phyloP scores from a whole-genome alignment of 1,284 basidiomycete genomes.

The Cystobasidium slooffiae region DNA sequence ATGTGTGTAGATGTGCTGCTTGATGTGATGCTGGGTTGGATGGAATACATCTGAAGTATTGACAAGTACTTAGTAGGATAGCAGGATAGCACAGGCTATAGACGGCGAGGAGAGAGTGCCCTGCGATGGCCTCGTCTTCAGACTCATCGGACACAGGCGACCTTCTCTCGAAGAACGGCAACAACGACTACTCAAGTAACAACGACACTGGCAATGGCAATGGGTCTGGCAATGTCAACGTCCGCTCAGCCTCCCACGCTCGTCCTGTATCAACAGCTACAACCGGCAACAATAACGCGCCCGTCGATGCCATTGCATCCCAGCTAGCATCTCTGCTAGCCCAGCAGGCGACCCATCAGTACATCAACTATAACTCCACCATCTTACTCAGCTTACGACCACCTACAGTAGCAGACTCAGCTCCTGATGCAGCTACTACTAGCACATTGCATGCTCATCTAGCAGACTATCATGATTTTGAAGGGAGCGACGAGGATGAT shows the following conservation, averaged over 20 bases:
- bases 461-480: constrained; percentile 37
- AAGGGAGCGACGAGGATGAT: constrained; percentile 46
- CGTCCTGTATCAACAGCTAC: constrained; percentile 1
- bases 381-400: constrained; percentile 27
- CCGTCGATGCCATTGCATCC: constrained; percentile 15
- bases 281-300: not conserved
- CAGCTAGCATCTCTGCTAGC: constrained; percentile 39
- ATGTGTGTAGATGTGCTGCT: too few relatives aligned
- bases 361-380: constrained; percentile 34
- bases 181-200: not conserved
- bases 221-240: not conserved
- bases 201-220: not conserved
- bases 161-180: constrained; percentile 14
- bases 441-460: constrained; percentile 24
- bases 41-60: too few relatives aligned
- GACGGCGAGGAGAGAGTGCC: not conserved
- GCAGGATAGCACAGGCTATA: not conserved
- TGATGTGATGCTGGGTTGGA: too few relatives aligned
- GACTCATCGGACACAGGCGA: constrained; percentile 36
- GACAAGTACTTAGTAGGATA: too few relatives aligned
- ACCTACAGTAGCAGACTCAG: constrained; percentile 19
- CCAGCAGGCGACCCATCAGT: constrained; percentile 5
- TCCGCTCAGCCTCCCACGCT: not conserved
- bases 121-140: constrained; percentile 16
- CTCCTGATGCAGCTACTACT: not conserved